phyloP scores from a whole-genome alignment of 768 basidiomycete species.

The Auricularia sp. region DNA sequence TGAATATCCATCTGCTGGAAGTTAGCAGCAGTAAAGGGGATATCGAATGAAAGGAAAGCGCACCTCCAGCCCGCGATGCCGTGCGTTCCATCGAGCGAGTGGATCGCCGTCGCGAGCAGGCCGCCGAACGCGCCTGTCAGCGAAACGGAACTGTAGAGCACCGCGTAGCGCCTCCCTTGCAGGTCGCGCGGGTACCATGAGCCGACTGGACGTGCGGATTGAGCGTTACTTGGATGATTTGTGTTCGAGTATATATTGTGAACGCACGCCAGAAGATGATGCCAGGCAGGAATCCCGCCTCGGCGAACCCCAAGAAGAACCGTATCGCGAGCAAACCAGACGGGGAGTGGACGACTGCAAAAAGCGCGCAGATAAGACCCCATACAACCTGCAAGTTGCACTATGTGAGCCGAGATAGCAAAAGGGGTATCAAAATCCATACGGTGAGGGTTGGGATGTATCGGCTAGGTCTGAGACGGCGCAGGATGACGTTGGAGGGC shows the following conservation, averaged over 20 bases:
- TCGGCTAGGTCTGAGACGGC: slow-evolving; percentile 9
- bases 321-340: slow-evolving; percentile 8
- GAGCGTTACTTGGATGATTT: background rate
- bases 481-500: slow-evolving; percentile 18
- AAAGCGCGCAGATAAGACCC: slow-evolving; percentile 21
- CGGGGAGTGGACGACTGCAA: slow-evolving; percentile 16
- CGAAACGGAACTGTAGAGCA: slow-evolving; percentile 15
- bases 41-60: background rate
- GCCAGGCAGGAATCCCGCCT: slow-evolving; percentile 19
- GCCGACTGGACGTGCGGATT: slow-evolving; percentile 10
- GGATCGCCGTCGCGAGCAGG: slow-evolving; percentile 24
- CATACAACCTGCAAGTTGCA: slow-evolving; percentile 15
- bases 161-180: slow-evolving; percentile 7
- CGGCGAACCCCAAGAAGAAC: slow-evolving; percentile 34
- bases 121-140: slow-evolving; percentile 25
- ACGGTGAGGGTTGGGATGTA: slow-evolving; percentile 6
- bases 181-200: slow-evolving; percentile 17
- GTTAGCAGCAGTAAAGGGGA: slow-evolving; percentile 3
- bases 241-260: background rate
- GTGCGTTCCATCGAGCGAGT: slow-evolving; percentile 18
- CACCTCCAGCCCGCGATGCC: slow-evolving; percentile 8
- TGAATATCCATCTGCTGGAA: slow-evolving; percentile 9
- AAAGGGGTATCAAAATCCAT: background rate
- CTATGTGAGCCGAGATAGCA: background rate
- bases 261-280: background rate